Percentiles rank a stretch among this genome's conserved stretches.
These are phyloP conservation scores for Hymenoscyphus fructigenus DNA, from an alignment of 2,329 filamentous ascomycete species.

Conservation along the genomic window DNA sequence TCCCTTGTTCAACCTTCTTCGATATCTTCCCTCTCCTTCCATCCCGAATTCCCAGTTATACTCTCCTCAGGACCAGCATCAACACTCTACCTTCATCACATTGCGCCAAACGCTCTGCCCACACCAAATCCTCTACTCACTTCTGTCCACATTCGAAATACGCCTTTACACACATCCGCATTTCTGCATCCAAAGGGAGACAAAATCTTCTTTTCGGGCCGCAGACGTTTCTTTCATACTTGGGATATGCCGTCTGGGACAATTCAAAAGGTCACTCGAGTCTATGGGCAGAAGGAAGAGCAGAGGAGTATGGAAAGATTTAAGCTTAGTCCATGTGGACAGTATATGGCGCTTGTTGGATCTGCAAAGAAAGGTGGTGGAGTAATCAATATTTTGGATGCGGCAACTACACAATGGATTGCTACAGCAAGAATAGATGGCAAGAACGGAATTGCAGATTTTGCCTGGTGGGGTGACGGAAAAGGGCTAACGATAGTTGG, in stretches of 20 bases:
- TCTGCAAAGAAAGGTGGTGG: constrained; percentile 83
- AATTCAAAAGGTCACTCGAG: constrained; percentile 77
- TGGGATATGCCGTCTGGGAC: constrained; percentile 84
- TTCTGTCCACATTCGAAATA: constrained; percentile 80
- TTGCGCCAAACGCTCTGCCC: constrained; percentile 71
- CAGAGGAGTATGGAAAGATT: constrained; percentile 91
- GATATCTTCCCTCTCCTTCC: constrained; percentile 83
- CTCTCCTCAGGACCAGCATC: constrained; percentile 86
- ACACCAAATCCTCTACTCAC: constrained; percentile 87
- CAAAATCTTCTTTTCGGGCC: constrained; percentile 83
- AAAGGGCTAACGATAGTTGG: constrained; percentile 79
- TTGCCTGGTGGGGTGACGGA: constrained; percentile 88
- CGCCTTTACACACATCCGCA: constrained; percentile 79
- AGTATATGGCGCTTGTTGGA: constrained; percentile 80
- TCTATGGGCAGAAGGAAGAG: constrained; percentile 74
- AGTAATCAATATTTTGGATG: constrained; percentile 80
- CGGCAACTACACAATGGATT: constrained; percentile 82
- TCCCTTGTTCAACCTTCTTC: constrained; percentile 74
- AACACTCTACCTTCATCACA: constrained; percentile 84
- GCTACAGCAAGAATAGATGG: constrained; percentile 80
- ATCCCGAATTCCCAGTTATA: constrained; percentile 83
- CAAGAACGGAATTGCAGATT: constrained; percentile 81
- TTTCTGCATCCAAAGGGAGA: constrained; percentile 74
- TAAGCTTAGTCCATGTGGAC: constrained; percentile 81
- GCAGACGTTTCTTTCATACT: constrained; percentile 87